Evolutionary conservation across 139 green algal genomes (phyloP), one percentile per base, ranked within the genome.

Genomic region (Asterochloris sp.): DNA sequence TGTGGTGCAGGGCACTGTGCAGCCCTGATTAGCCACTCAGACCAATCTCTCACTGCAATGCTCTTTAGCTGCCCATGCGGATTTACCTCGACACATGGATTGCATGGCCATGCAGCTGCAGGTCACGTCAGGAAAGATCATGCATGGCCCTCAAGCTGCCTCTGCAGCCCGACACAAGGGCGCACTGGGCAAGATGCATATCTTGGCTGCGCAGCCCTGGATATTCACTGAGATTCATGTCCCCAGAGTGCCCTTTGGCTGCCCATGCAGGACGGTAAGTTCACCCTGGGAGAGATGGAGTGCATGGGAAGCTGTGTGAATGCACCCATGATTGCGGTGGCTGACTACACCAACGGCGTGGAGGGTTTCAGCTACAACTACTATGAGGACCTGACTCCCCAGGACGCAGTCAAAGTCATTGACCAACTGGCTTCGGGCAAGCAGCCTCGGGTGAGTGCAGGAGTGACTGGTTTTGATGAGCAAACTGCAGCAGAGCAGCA

Each of bases 241-340:
- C 38, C 38, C 38, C 6, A 6, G 38, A 2, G 6, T 54, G 38
- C 38, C 38, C 15, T 63, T 17, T 64, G 8, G 19, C 17, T 74
- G 47, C 26, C 13, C 47, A 4, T 64, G 78, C 87, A 89, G 85
- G 95, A 99, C 82, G 97, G 97, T 38, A 88, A 96, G 87, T 99
- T 99, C 89, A 99, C 97, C 13, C 86, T 99, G 68, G 92, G 94
- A 11, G 97, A 99, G 92, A 99, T 99, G 97, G 97, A 99, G 91
- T 99, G 97, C 93, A 99, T 99, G 97, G 97, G 97, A 21, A 93
- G 90, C 15, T 99, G 97, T 89, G 97, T 99, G 13, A 99, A 99
- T 87, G 97, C 97, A 13, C 97, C 97, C 77, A 99, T 99, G 97
- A 95, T 99, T 63, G 94, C 93, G 12, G 88, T 99, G 12, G 96